Percentiles rank a stretch among this genome's conserved stretches.
phyloP scores from a whole-genome alignment of 2,329 filamentous ascomycete species.

The Clonostachys rosea region DNA sequence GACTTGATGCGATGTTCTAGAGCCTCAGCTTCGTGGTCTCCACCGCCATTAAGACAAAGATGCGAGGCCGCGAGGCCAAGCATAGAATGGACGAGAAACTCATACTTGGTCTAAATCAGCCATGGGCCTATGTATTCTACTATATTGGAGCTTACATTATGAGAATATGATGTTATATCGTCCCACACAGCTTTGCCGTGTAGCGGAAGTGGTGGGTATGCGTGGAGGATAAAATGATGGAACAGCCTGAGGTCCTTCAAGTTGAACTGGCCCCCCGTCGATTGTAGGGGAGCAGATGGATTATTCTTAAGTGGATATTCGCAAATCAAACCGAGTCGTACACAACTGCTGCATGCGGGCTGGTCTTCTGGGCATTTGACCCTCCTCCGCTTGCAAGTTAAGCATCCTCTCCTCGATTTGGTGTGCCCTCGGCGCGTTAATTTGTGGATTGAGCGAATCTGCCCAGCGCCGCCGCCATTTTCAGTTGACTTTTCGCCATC shows the following conservation, averaged over 20 bases:
- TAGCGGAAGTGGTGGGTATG: slow-evolving; percentile 32
- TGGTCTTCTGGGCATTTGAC: slow-evolving; percentile 36
- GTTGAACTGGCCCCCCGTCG: slow-evolving; percentile 22
- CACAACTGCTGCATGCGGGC: slow-evolving; percentile 27
- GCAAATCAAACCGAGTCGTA: slow-evolving; percentile 25
- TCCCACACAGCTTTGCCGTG: slow-evolving; percentile 27
- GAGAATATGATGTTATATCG: slow-evolving; percentile 26
- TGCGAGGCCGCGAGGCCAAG: slow-evolving; percentile 32
- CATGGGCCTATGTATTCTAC: no score
- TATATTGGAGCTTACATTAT: slow-evolving; percentile 16
- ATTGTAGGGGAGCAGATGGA: no score
- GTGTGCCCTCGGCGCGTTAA: slow-evolving; percentile 26
- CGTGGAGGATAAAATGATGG: slow-evolving; percentile 43
- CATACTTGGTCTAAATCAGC: slow-evolving; percentile 17
- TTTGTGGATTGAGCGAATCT: slow-evolving; percentile 10
- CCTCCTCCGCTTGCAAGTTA: slow-evolving; percentile 27
- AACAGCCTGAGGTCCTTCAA: slow-evolving; percentile 44
- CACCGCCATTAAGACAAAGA: slow-evolving; percentile 10
- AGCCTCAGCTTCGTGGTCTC: slow-evolving; percentile 7
- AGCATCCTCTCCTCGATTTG: slow-evolving; percentile 24
- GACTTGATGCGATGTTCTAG: slow-evolving; percentile 28
- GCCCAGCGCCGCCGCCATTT: no score
- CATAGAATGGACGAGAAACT: slow-evolving; percentile 34
- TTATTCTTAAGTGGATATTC: slow-evolving; percentile 13
- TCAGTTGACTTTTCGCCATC: no score